Conservation (phyloP, 164 flowering plant species). For the Berberis thunbergii region DNA sequence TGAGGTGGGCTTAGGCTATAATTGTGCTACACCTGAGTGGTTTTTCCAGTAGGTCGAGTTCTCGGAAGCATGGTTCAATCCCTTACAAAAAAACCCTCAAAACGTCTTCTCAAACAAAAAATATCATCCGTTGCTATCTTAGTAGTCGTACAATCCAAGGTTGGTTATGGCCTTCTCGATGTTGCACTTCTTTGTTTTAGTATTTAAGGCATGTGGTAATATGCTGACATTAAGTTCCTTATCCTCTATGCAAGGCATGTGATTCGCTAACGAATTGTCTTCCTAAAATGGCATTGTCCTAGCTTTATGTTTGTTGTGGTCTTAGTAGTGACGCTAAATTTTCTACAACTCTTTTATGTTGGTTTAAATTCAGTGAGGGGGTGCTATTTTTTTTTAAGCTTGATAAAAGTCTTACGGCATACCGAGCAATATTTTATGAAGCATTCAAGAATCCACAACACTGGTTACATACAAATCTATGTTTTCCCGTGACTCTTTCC, state of each 20-base stretch:
- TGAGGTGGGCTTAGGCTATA: slow-evolving; percentile 81
- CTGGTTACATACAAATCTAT: too few species aligned
- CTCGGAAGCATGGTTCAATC: slow-evolving; percentile 80
- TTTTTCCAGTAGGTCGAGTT: slow-evolving; percentile 84
- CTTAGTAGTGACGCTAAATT: too few species aligned
- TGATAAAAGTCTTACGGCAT: too few species aligned
- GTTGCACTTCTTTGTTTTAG: not conserved
- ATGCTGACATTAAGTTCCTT: too few species aligned
- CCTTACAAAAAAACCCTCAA: slow-evolving; percentile 78
- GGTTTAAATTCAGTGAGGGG: too few species aligned
- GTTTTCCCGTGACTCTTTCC: too few species aligned
- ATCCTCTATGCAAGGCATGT: slow-evolving; percentile 21
- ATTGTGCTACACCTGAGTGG: slow-evolving; percentile 86
- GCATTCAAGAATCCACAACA: too few species aligned
- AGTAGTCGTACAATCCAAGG: slow-evolving; percentile 89
- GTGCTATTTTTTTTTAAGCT: too few species aligned
- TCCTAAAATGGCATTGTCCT: slow-evolving; percentile 9
- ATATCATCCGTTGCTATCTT: slow-evolving; percentile 82
- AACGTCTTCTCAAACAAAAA: slow-evolving; percentile 61
- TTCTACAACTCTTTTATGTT: too few species aligned
- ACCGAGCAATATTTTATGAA: too few species aligned
- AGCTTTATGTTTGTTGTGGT: not conserved
- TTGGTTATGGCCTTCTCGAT: slow-evolving; percentile 11
- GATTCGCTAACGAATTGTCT: slow-evolving; percentile 26
- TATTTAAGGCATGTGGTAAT: too few species aligned